Percentiles rank a stretch among this genome's conserved stretches.
Conservation (phyloP, 257 asterid species). For the Gentiana straminea region DNA sequence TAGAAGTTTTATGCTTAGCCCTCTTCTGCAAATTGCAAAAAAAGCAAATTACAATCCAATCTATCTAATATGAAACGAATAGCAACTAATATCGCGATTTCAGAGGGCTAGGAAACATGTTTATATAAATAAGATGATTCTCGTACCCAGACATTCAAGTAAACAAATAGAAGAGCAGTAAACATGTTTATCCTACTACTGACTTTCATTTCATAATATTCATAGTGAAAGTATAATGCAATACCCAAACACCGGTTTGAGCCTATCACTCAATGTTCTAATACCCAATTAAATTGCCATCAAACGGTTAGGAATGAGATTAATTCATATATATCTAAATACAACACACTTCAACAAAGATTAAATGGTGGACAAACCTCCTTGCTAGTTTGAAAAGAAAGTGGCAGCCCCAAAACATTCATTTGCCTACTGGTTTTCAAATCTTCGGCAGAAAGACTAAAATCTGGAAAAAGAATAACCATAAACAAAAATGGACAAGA, state of each 20-base stretch:
- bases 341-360: neutral
- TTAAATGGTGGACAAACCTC: constrained; percentile 28
- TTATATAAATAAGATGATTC: no score
- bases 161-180: no score
- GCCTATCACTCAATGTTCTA: no score
- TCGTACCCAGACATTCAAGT: no score
- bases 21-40: constrained; percentile 25
- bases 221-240: no score
- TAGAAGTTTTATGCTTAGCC: constrained; percentile 4
- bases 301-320: no score
- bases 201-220: no score
- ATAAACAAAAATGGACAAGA: neutral
- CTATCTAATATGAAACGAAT: constrained; percentile 2
- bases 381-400: constrained; percentile 67
- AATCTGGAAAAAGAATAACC: constrained; percentile 24
- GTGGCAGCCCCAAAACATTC: constrained; percentile 79
- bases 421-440: constrained; percentile 38
- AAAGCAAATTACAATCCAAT: constrained; percentile 6
- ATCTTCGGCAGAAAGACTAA: constrained; percentile 30
- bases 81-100: neutral
- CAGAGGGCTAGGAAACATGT: neutral
- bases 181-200: no score
- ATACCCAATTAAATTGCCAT: no score
- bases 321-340: no score
- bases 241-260: no score